phyloP scores from a whole-genome alignment of 306 rosid species.

The Citrullus colocynthis region DNA sequence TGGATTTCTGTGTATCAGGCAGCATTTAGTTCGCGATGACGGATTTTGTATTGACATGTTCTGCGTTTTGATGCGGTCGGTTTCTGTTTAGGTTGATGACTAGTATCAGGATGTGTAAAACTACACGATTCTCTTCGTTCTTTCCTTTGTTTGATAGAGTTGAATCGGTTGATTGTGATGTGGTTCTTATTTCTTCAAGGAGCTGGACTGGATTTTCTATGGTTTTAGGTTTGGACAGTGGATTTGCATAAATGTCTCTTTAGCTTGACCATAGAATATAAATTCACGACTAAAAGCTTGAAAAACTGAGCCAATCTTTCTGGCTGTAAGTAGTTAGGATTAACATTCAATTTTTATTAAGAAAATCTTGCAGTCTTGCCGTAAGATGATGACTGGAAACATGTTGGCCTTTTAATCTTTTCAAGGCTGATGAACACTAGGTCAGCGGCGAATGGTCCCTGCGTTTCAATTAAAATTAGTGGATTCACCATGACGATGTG shows the following conservation, averaged over 20 bases:
- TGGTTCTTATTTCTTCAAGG: neutral
- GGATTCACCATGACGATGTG: neutral
- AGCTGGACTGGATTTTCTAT: neutral
- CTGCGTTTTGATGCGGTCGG: neutral
- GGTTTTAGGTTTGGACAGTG: neutral
- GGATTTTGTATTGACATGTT: neutral
- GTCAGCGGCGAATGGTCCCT: neutral
- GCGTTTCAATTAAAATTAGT: neutral
- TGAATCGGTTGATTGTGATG: neutral
- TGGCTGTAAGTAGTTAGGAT: neutral
- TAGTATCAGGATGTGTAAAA: neutral
- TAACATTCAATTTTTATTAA: neutral
- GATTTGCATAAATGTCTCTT: neutral
- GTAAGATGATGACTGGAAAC: neutral
- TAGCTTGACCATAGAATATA: neutral
- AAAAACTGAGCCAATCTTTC: neutral
- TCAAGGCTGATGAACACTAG: neutral
- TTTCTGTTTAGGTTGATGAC: neutral
- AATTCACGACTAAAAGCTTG: neutral
- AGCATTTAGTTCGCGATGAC: neutral
- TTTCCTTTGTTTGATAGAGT: neutral
- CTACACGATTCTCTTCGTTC: neutral
- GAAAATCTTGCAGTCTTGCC: neutral
- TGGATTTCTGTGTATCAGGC: neutral
- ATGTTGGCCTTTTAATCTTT: neutral